Base-by-base conservation (phyloP, 441 rosid genomes). In the Euphorbia celastroides region DNA sequence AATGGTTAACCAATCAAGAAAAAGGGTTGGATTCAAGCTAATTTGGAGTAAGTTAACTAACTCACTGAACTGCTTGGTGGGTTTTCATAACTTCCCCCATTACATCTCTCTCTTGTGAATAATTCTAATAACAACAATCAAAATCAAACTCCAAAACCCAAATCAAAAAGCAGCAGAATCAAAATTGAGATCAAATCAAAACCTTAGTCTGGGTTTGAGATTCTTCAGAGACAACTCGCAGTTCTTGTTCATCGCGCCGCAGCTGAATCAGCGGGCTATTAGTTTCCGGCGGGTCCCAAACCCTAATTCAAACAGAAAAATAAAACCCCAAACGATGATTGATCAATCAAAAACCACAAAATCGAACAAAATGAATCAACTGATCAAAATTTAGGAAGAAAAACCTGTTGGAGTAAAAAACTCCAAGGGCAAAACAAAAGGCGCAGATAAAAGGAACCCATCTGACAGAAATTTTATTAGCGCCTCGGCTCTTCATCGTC, bases 51-150 rank as follows among this genome's bases (percentile, higher is more conserved):
- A 9, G 4, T 34, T 34, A 34, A 9, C 9, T 34, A 3, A 85
- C 99, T 85, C 84, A 91, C 97, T 84, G 82, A 75, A 91, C 79
- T 46, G 96, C 91, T 71, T 86, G 86, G 5, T 84, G 96, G 32
- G 96, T 86, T 74, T 76, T 88, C 69, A 82, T 26, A 68, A 85
- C 93, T 81, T 90, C 75, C 22, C 70, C 73, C 74, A 83, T 79
- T 11, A 80, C 94, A 79, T 78, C 81, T 72, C 78, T 75, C 28
- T 80, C 77, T 26, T 70, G 67, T 1, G 78, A 56, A 57, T 64
- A 77, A 71, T 84, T 87, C 95, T 70, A 60, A 30, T 32, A 3
- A 25, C 7, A 16, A 55, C 20, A 27, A n/a, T 20, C 25, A 22
- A 32, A 52, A 56, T 54, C 25, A 60, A 27, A 48, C 7, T 3